These are phyloP conservation scores for Trichocomaceae sp. DNA, from an alignment of 2,329 filamentous ascomycete genomes.

Conservation along the genomic window DNA sequence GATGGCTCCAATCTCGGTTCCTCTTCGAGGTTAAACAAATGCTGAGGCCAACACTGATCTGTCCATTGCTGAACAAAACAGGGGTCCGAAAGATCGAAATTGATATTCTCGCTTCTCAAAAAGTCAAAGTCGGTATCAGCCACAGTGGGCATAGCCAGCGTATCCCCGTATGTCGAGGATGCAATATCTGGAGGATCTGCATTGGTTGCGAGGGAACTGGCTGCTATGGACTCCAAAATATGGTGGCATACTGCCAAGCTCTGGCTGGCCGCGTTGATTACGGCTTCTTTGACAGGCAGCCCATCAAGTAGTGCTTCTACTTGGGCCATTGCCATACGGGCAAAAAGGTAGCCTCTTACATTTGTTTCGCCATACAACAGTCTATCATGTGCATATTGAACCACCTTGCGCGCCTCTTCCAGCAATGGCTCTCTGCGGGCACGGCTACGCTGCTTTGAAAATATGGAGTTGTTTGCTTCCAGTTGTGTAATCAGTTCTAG, in stretches of 20 bases:
- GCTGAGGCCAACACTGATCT: no score
- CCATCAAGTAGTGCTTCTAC: conserved; percentile 16
- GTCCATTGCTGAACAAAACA: no score
- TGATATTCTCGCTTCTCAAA: no score
- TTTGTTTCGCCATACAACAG: conserved; percentile 27
- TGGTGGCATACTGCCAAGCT: neutral
- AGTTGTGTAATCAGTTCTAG: conserved; percentile 15
- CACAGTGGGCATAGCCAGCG: no score
- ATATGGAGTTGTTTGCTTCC: conserved; percentile 12
- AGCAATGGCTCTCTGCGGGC: conserved; percentile 14
- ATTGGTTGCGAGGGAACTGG: neutral
- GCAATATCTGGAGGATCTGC: no score
- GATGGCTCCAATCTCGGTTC: no score
- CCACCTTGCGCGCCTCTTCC: conserved; percentile 17
- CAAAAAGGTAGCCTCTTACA: conserved; percentile 25
- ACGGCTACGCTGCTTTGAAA: conserved; percentile 12
- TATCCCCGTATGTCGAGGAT: no score
- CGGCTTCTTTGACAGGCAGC: neutral
- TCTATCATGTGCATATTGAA: conserved; percentile 20
- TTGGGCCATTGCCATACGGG: conserved; percentile 23
- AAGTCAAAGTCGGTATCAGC: no score
- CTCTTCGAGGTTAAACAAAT: no score
- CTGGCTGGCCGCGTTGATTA: neutral
- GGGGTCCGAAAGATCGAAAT: no score
- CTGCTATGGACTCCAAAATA: neutral